phyloP scores from a whole-genome alignment of 208 protist genomes.

The Trypanosoma mega region DNA sequence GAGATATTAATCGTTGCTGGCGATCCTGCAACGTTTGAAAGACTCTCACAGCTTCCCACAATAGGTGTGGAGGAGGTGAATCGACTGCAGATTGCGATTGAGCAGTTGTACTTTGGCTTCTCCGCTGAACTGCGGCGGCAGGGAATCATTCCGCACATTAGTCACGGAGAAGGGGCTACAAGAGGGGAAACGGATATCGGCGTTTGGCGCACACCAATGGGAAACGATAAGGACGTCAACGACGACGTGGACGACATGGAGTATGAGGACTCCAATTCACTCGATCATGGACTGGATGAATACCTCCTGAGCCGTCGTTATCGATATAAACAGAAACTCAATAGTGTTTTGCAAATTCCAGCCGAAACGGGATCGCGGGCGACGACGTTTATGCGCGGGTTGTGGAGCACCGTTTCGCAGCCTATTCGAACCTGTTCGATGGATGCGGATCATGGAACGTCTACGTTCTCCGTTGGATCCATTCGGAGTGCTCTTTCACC shows the following conservation, averaged over 20 bases:
- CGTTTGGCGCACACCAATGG: not conserved
- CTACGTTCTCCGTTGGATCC: not conserved
- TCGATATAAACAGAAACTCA: slow-evolving; percentile 1
- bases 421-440: not conserved
- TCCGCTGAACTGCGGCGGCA: not conserved
- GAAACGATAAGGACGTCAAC: not conserved
- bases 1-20: slow-evolving; percentile 13
- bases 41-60: not conserved
- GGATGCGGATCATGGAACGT: not conserved
- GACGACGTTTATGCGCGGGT: not conserved
- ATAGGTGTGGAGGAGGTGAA: slow-evolving; percentile 7
- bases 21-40: slow-evolving; percentile 14
- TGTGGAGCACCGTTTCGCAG: not conserved
- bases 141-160: slow-evolving; percentile 7
- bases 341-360: not conserved
- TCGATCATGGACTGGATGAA: not conserved
- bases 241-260: not conserved
- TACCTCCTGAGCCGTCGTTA: slow-evolving; percentile 10
- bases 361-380: not conserved
- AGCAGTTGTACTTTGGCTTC: slow-evolving; percentile 15
- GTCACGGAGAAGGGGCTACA: not conserved
- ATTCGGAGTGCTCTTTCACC: not conserved
- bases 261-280: not conserved
- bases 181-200: not conserved
- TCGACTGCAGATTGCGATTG: slow-evolving; percentile 14